Base-by-base conservation (phyloP, 1,139 yeast species). In the Casaregolazyma lundiana region DNA sequence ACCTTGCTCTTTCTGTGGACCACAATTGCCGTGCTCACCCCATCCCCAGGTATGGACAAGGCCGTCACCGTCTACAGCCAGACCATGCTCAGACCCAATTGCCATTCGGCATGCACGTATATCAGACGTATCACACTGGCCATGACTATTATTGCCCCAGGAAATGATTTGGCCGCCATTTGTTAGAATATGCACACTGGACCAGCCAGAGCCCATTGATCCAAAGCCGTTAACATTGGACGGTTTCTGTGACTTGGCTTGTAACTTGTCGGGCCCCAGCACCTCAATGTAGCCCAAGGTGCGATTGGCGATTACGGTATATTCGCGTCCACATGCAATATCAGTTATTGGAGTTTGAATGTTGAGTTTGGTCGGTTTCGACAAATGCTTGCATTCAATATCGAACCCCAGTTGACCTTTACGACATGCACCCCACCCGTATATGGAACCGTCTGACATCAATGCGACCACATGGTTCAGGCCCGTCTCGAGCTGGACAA, bases 11-110 rank as follows among this genome's bases (percentile, higher is more conserved):
- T 43, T 45, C 7, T 46, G 39, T 8, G 46, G 42, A 50, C 97
- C 97, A 66, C 97, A 90, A 61, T 92, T 92, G 0, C 98, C 97
- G 62, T 92, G 98, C 61, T 92, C 98, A 20, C 97, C 97, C 98
- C 98, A 92, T 0, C 98, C 98, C 97, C 97, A 92, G 2, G 90
- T 76, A 47, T 61, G 69, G 0, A 86, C 80, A 1, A 15, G 18
- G 40, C 51, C 50, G 3, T 68, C 62, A 1, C 59, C 51, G 0
- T 54, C 44, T 1, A 72, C 53, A 2, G 78, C 62, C 18, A 87
- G 59, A 0, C 94, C 95, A 63, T 92, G 98, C 60, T 92, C 98
- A 59, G 96, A 87, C 1, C 98, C 98, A 2, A 78, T 73, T 0
- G 72, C 71, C 9, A 58, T 30, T 2, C 37, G 17, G 6, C 44